Percentiles rank a stretch among this genome's conserved stretches.
Conservation (phyloP, 768 basidiomycete species). For the Mycena venus region DNA sequence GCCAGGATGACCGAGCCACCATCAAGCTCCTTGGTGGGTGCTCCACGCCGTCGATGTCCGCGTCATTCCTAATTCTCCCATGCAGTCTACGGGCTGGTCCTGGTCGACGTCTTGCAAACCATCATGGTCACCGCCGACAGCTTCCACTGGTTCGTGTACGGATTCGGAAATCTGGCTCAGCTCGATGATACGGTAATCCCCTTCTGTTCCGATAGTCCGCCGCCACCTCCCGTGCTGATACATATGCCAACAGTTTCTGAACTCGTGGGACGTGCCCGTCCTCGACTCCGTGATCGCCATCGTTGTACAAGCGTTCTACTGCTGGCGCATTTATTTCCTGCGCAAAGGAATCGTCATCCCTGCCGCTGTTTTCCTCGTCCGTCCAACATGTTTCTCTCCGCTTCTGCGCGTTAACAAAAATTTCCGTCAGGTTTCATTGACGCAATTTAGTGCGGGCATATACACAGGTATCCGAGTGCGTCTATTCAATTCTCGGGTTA, state of each 20-base stretch:
- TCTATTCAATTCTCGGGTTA: not conserved
- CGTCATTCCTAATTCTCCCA: not conserved
- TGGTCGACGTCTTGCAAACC: slow-evolving; percentile 34
- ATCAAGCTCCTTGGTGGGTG: slow-evolving; percentile 10
- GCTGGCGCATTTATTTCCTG: slow-evolving; percentile 31
- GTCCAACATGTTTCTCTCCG: not conserved
- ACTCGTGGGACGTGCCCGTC: slow-evolving; percentile 16
- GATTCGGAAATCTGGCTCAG: slow-evolving; percentile 27
- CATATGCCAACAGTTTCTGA: not conserved
- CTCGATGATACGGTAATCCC: slow-evolving; percentile 21
- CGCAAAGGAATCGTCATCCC: slow-evolving; percentile 15
- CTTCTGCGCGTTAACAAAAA: not conserved
- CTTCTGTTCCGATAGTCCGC: not conserved
- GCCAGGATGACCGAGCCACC: not conserved
- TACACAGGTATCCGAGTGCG: slow-evolving; percentile 10
- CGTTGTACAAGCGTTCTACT: slow-evolving; percentile 32
- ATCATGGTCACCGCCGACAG: slow-evolving; percentile 34
- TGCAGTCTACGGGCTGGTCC: slow-evolving; percentile 33
- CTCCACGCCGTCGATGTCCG: not conserved
- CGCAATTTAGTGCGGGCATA: slow-evolving; percentile 20
- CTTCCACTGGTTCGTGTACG: slow-evolving; percentile 39
- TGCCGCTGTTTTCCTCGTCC: slow-evolving; percentile 17
- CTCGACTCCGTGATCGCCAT: slow-evolving; percentile 27
- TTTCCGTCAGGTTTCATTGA: slow-evolving; percentile 14
- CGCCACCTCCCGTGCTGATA: no score